These are phyloP conservation scores for Neoscytalidium dimidiatum DNA, from an alignment of 2,329 filamentous ascomycete genomes.

Conservation along the genomic window DNA sequence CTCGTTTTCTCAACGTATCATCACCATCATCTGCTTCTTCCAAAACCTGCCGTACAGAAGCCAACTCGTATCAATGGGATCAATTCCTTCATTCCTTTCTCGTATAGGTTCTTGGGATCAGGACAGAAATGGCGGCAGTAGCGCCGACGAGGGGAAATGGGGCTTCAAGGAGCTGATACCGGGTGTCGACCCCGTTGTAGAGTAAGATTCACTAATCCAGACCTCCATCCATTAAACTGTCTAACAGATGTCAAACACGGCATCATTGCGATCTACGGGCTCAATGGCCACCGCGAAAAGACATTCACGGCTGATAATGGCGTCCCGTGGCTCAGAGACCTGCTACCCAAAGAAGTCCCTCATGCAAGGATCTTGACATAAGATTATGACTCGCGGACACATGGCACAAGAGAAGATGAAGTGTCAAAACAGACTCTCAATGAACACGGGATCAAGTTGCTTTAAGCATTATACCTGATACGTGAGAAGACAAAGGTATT, in stretches of 20 bases:
- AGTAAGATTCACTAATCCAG: not conserved
- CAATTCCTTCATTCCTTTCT: not conserved
- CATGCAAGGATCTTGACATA: conserved; percentile 37
- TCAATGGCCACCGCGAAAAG: conserved; percentile 28
- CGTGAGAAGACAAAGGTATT: conserved; percentile 29
- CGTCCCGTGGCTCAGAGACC: conserved; percentile 28
- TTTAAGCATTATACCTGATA: conserved; percentile 34
- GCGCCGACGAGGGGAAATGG: not conserved
- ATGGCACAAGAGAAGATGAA: conserved; percentile 26
- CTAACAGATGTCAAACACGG: conserved; percentile 15
- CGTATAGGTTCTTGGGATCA: not conserved
- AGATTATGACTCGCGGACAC: conserved; percentile 39
- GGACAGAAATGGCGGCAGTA: not conserved
- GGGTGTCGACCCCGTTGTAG: not conserved
- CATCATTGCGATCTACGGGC: conserved; percentile 30
- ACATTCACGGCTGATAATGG: conserved; percentile 28
- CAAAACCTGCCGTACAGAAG: no score
- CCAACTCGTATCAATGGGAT: not conserved
- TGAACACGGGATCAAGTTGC: conserved; percentile 35
- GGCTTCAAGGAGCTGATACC: not conserved
- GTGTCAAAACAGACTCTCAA: conserved; percentile 32
- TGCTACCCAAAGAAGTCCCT: conserved; percentile 29
- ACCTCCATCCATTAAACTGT: not conserved
- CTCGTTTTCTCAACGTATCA: not conserved
- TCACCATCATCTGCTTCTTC: no score